These are phyloP conservation scores for Fusarium decemcellulare DNA, from an alignment of 2,329 filamentous ascomycete species.

Conservation along the genomic window DNA sequence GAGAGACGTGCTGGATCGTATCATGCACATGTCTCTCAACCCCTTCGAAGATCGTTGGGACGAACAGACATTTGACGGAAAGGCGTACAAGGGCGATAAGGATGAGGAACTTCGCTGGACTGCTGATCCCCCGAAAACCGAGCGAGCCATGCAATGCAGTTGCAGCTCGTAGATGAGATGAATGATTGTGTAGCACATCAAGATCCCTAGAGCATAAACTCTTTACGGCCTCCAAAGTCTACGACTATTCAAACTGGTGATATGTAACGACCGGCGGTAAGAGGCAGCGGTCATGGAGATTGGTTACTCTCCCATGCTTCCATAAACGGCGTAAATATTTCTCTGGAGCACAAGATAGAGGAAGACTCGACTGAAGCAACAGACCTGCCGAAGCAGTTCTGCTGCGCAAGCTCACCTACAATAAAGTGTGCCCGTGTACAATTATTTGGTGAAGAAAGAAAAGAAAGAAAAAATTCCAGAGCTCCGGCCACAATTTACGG, in stretches of 20 bases:
- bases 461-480: slow-evolving; percentile 46
- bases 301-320: slow-evolving; percentile 75
- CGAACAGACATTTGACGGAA: slow-evolving; percentile 61
- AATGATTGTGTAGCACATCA: not conserved
- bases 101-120: slow-evolving; percentile 87
- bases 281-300: slow-evolving; percentile 75
- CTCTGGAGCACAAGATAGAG: slow-evolving; percentile 82
- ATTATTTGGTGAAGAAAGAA: slow-evolving; percentile 64
- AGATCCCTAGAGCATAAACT: not conserved
- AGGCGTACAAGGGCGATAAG: slow-evolving; percentile 69
- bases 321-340: slow-evolving; percentile 75
- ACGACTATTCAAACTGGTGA: slow-evolving; percentile 33
- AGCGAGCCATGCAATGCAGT: slow-evolving; percentile 91
- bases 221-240: slow-evolving; percentile 1
- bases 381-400: slow-evolving; percentile 53
- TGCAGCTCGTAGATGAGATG: slow-evolving; percentile 80
- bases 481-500: slow-evolving; percentile 37
- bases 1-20: slow-evolving; percentile 79
- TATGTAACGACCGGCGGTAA: slow-evolving; percentile 83
- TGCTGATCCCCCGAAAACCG: slow-evolving; percentile 84
- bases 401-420: slow-evolving; percentile 76
- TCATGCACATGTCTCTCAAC: slow-evolving; percentile 86
- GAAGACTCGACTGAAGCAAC: slow-evolving; percentile 72
- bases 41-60: slow-evolving; percentile 88
- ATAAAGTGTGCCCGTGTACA: slow-evolving; percentile 80